Percentiles rank a stretch among this genome's conserved stretches.
Conservation (phyloP, 129 eudicot species). For the Rutidosis leptorrhynchoides region DNA sequence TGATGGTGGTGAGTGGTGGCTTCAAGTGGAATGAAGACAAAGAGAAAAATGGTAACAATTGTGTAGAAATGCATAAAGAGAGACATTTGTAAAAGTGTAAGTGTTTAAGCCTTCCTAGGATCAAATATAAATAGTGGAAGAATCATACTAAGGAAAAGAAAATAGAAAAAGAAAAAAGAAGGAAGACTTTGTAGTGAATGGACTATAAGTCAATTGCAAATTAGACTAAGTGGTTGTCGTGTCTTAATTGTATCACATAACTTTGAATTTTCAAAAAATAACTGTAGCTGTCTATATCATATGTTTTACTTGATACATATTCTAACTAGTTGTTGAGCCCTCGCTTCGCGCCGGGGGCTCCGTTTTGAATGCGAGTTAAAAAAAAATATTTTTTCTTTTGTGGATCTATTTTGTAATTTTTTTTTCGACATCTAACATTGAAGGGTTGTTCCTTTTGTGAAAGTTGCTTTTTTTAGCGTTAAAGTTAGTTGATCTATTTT, state of each 20-base stretch:
- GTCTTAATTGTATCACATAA: constrained; percentile 17
- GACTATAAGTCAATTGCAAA: constrained; percentile 14
- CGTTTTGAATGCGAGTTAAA: too few species aligned
- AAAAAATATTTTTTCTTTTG: too few species aligned
- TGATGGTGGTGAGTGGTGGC: constrained; percentile 33
- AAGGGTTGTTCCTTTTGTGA: too few species aligned
- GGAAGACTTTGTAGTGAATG: constrained; percentile 1
- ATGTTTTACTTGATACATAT: too few species aligned
- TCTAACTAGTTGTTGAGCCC: too few species aligned
- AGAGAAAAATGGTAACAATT: constrained; percentile 22
- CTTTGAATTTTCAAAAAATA: background rate
- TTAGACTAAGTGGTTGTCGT: constrained; percentile 17
- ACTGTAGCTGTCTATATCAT: too few species aligned
- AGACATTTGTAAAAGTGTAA: constrained; percentile 28
- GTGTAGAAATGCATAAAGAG: constrained; percentile 24
- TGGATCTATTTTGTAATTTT: too few species aligned
- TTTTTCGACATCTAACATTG: too few species aligned
- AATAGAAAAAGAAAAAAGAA: background rate
- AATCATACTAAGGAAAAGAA: constrained; percentile 8
- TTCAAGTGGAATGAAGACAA: constrained; percentile 27
- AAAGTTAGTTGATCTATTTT: too few species aligned
- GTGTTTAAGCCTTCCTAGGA: constrained; percentile 1
- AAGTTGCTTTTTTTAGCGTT: too few species aligned
- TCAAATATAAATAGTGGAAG: constrained; percentile 23
- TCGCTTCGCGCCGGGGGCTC: too few species aligned